A percentile compares a stretch with the other conserved stretches of the same genome.
phyloP scores from a whole-genome alignment of 352 stramenopile genomes.

The Phytophthora pistaciae region DNA sequence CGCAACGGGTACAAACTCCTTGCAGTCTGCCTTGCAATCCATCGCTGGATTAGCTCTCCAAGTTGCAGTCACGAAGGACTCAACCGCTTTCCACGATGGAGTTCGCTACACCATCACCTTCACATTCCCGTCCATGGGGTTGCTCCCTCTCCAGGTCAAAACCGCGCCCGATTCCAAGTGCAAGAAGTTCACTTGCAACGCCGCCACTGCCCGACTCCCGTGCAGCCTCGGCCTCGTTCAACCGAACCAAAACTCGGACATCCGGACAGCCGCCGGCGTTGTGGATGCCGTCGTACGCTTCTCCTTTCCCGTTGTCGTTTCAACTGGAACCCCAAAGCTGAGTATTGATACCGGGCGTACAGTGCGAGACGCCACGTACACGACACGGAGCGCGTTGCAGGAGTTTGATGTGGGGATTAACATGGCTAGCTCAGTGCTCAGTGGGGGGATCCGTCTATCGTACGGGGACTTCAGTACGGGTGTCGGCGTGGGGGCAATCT shows the following conservation, averaged over 20 bases:
- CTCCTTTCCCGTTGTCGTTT: slow-evolving; percentile 55
- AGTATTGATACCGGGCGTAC: slow-evolving; percentile 48
- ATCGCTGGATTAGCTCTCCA: slow-evolving; percentile 47
- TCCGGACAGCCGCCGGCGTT: slow-evolving; percentile 50
- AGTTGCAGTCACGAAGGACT: slow-evolving; percentile 52
- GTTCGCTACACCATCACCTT: slow-evolving; percentile 63
- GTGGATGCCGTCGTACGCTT: slow-evolving; percentile 63
- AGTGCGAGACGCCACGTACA: slow-evolving; percentile 49
- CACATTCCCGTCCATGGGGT: slow-evolving; percentile 52
- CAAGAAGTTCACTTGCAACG: slow-evolving; percentile 41
- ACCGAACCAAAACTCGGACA: slow-evolving; percentile 54
- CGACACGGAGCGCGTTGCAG: slow-evolving; percentile 47
- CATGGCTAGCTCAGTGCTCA: slow-evolving; percentile 51
- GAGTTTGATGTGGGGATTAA: slow-evolving; percentile 73
- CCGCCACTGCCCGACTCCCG: slow-evolving; percentile 21
- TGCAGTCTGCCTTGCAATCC: slow-evolving; percentile 54
- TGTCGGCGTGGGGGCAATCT: slow-evolving; percentile 30
- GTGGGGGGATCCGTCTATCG: slow-evolving; percentile 54
- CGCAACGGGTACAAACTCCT: slow-evolving; percentile 27
- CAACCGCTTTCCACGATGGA: slow-evolving; percentile 56
- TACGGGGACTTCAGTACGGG: slow-evolving; percentile 68
- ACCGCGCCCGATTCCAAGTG: slow-evolving; percentile 29
- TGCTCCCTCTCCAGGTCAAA: slow-evolving; percentile 51
- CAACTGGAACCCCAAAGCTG: slow-evolving; percentile 42
- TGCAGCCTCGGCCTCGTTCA: slow-evolving; percentile 51